Evolutionary conservation across 2,329 filamentous ascomycete genomes (phyloP), one percentile per base, ranked within the genome.

Genomic region (Botrytis fragariae): DNA sequence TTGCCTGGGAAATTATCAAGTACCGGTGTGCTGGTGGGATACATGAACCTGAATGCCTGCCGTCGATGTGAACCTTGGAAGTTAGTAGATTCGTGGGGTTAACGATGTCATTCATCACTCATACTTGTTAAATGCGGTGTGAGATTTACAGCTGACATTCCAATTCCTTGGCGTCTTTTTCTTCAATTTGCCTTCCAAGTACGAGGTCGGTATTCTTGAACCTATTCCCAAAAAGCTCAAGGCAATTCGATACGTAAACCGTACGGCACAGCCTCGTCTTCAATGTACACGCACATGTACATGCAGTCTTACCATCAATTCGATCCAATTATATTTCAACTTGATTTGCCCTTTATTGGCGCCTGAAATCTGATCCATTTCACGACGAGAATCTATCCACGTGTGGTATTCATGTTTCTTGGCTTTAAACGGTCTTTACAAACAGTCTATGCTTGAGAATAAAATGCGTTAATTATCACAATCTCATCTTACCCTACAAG

Each of bases 351-450:
- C 44, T 45, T 45, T 22, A 51, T 51, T 67, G 63, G 45, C 25
- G 45, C 32, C 45, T 51, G 32, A 29, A 25, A 37, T 67, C 14
- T 37, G n/a, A 64, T 20, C 64, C 45, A 51, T 54, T 45, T 39
- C 45, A 39, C 35, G 4, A 20, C 45, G 35, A 39, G 35, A 54
- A 39, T 54, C 45, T 54, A 68, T 54, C 25, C 64, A 68, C 64
- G 64, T 68, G 64, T 10, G 45, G n/a, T 39, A 29, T 39, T 67
- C 64, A 54, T 42, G 1, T 39, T 67, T 65, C 63, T 65, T 65
- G 62, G 62, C 62, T 48, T 18, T 20, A 37, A 65, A 65, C 14
- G 18, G 42, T 45, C 42, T 39, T 29, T 20, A 29, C 35, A 54
- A 54, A 54, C 37, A 25, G 16, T n/a, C 16, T 54, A 25, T 37